phyloP scores from a whole-genome alignment of 441 rosid species.

The Gossypium trilobum region DNA sequence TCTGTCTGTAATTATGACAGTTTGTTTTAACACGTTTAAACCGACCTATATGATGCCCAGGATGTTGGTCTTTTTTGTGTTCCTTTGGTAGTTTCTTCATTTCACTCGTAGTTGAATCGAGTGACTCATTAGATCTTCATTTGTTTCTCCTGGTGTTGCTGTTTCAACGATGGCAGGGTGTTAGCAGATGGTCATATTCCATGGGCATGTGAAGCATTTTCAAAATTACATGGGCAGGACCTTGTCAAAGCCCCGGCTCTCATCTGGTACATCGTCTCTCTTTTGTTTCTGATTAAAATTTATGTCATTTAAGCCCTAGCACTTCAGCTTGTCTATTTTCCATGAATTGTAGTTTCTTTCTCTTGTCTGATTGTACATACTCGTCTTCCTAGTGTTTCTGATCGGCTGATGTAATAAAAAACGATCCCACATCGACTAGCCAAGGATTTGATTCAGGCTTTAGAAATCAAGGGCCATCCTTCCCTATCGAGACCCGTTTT shows the following conservation, averaged over 20 bases:
- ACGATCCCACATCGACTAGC: neutral
- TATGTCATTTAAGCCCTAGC: neutral
- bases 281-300: neutral
- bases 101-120: no score
- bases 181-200: conserved; percentile 96
- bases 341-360: neutral
- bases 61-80: neutral
- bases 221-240: conserved; percentile 61
- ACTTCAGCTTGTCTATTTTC: neutral
- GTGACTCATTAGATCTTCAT: neutral
- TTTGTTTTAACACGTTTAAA: neutral
- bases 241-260: conserved; percentile 60
- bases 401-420: neutral
- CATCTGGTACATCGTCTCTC: conserved; percentile 41
- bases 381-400: no score
- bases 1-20: neutral
- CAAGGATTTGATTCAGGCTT: neutral
- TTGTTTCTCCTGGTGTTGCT: neutral
- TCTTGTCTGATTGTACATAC: neutral
- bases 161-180: conserved; percentile 42
- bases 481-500: no score
- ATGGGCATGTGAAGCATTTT: conserved; percentile 96
- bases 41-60: neutral
- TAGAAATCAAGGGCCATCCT: no score
- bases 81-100: no score